Evolutionary conservation across 192 early-diverging fungal genomes (phyloP).

Genomic region (Rhizoclosmatium sp.): DNA sequence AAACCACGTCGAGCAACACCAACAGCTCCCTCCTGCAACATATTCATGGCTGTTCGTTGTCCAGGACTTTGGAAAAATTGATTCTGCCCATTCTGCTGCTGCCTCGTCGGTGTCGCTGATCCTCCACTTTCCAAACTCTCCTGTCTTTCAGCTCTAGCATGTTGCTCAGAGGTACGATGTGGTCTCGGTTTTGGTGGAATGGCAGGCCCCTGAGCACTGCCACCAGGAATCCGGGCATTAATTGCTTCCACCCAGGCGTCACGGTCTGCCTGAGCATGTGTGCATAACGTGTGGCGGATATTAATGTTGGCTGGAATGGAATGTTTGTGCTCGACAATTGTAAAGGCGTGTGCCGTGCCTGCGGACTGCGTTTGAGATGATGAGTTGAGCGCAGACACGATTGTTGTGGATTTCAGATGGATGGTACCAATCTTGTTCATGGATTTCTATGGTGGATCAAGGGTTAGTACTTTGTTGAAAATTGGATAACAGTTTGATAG

Average conservation of each 20-base stretch:
- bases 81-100: neutral
- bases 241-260: conserved; percentile 90
- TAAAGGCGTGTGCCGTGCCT: conserved; percentile 20
- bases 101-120: neutral
- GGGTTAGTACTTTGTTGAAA: conserved; percentile 62
- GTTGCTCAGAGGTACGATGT: neutral
- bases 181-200: neutral
- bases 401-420: neutral
- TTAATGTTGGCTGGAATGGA: conserved; percentile 45
- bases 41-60: conserved; percentile 11
- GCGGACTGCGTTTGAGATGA: neutral
- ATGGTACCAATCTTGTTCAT: conserved; percentile 48
- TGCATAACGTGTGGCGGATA: conserved; percentile 83
- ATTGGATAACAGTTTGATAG: conserved; percentile 9
- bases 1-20: conserved; percentile 24
- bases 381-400: neutral
- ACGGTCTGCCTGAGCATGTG: conserved; percentile 85
- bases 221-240: conserved; percentile 4
- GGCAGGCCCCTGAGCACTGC: neutral
- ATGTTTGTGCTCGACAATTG: conserved; percentile 18
- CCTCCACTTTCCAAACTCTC: conserved; percentile 3
- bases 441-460: conserved; percentile 53
- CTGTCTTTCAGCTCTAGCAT: neutral
- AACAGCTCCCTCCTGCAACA: conserved; percentile 26
- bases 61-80: neutral